phyloP scores from a whole-genome alignment of 2,329 filamentous ascomycete genomes.

The Aspergillus proliferans region DNA sequence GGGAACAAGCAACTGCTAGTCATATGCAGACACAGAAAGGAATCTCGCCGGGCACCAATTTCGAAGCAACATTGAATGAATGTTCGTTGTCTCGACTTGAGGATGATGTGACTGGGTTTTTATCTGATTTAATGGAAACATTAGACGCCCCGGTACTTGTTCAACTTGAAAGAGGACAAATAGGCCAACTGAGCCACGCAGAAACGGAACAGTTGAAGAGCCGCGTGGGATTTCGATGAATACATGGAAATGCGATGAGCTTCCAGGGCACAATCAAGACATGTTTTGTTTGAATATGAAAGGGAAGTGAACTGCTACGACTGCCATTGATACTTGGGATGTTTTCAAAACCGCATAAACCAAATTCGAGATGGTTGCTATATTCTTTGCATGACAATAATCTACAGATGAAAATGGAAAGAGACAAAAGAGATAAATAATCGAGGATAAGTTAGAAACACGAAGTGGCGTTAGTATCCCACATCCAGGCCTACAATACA shows the following conservation, averaged over 20 bases:
- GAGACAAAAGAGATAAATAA: not conserved
- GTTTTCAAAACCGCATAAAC: not conserved
- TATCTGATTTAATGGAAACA: conserved; percentile 38
- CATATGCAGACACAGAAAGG: conserved; percentile 14
- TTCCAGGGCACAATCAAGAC: no score
- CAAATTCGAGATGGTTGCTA: conserved; percentile 2
- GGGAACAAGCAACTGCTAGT: conserved; percentile 20
- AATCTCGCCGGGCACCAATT: conserved; percentile 14
- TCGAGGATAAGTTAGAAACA: not conserved
- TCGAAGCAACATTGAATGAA: conserved; percentile 20
- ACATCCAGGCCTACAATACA: not conserved
- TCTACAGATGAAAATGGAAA: conserved; percentile 19
- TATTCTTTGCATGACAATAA: conserved; percentile 12
- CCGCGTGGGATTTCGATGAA: conserved; percentile 17
- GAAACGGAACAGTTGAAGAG: conserved; percentile 34
- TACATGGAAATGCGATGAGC: no score
- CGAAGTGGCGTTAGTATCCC: not conserved
- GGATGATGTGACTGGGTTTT: conserved; percentile 32
- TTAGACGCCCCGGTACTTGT: conserved; percentile 44
- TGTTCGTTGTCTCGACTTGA: conserved; percentile 36
- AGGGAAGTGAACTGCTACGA: no score
- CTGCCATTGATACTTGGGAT: no score
- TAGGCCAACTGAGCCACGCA: conserved; percentile 31
- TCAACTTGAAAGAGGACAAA: conserved; percentile 46
- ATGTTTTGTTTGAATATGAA: no score